These are phyloP conservation scores for Pseudogymnoascus sp. DNA, from an alignment of 2,329 filamentous ascomycete species.

Conservation along the genomic window DNA sequence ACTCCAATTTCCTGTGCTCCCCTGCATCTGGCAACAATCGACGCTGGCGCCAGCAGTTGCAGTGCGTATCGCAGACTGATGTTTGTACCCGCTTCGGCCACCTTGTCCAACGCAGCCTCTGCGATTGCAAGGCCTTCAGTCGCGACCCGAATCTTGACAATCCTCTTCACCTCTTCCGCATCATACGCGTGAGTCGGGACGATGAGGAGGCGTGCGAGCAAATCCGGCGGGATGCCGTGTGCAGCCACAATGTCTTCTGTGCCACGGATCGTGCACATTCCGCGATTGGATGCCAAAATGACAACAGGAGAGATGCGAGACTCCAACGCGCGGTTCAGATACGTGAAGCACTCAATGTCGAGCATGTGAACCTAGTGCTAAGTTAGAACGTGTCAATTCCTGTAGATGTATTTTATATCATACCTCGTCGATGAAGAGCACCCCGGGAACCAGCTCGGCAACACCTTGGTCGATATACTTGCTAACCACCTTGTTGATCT, in stretches of 20 bases:
- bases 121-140: slow-evolving; percentile 74
- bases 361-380: slow-evolving; percentile 84
- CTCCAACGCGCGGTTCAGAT: slow-evolving; percentile 96
- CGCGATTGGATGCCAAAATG: slow-evolving; percentile 93
- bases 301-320: slow-evolving; percentile 92
- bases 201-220: slow-evolving; percentile 88
- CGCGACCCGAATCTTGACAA: slow-evolving; percentile 74
- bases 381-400: neutral
- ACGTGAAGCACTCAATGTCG: slow-evolving; percentile 98
- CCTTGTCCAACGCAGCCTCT: slow-evolving; percentile 76
- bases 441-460: slow-evolving; percentile 93
- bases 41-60: slow-evolving; percentile 60
- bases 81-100: slow-evolving; percentile 76
- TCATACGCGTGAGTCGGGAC: slow-evolving; percentile 89
- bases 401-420: slow-evolving; percentile 17
- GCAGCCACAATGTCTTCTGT: slow-evolving; percentile 74
- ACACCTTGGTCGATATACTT: slow-evolving; percentile 98
- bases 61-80: slow-evolving; percentile 89
- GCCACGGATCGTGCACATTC: slow-evolving; percentile 85
- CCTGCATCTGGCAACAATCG: slow-evolving; percentile 81
- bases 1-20: slow-evolving; percentile 69
- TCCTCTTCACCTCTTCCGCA: slow-evolving; percentile 82
- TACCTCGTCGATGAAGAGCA: slow-evolving; percentile 98
- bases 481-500: slow-evolving; percentile 99
- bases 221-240: slow-evolving; percentile 89